phyloP scores from a whole-genome alignment of 106 monocot genomes.

The Dioscorea dumetorum region DNA sequence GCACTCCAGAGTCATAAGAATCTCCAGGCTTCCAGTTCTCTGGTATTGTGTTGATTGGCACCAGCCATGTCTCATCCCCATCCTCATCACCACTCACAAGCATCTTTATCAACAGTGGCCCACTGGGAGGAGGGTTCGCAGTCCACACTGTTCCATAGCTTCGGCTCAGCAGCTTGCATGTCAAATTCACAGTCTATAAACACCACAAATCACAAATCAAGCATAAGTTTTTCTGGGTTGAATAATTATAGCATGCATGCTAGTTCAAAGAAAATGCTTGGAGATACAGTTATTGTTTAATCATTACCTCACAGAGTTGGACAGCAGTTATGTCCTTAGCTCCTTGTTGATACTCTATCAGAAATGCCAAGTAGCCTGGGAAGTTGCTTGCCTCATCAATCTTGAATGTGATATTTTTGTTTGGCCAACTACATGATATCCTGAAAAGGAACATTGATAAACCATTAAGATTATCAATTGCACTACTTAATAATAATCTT shows the following conservation, averaged over 20 bases:
- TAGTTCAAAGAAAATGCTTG: not conserved
- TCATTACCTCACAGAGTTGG: conserved; percentile 59
- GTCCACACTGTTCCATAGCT: conserved; percentile 69
- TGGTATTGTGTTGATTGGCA: conserved; percentile 39
- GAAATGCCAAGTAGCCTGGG: conserved; percentile 54
- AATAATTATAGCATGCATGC: too few relatives aligned
- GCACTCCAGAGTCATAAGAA: conserved; percentile 55
- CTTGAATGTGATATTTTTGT: conserved; percentile 63
- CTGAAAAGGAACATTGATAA: conserved; percentile 13
- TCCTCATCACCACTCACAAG: conserved; percentile 34
- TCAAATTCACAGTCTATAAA: conserved; percentile 49
- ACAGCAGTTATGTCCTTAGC: conserved; percentile 55
- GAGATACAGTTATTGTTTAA: not conserved
- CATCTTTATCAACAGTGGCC: conserved; percentile 55
- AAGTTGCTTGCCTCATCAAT: conserved; percentile 54
- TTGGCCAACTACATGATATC: conserved; percentile 60
- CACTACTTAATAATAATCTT: not conserved
- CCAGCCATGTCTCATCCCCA: conserved; percentile 49
- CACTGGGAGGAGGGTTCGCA: conserved; percentile 39
- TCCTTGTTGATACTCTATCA: conserved; percentile 59
- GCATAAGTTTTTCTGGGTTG: not conserved
- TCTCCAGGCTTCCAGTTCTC: conserved; percentile 45
- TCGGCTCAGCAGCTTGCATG: conserved; percentile 51
- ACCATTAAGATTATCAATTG: not conserved
- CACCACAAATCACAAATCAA: not conserved